phyloP scores from a whole-genome alignment of 2,329 filamentous ascomycete species.

The Colletotrichum sublineola region DNA sequence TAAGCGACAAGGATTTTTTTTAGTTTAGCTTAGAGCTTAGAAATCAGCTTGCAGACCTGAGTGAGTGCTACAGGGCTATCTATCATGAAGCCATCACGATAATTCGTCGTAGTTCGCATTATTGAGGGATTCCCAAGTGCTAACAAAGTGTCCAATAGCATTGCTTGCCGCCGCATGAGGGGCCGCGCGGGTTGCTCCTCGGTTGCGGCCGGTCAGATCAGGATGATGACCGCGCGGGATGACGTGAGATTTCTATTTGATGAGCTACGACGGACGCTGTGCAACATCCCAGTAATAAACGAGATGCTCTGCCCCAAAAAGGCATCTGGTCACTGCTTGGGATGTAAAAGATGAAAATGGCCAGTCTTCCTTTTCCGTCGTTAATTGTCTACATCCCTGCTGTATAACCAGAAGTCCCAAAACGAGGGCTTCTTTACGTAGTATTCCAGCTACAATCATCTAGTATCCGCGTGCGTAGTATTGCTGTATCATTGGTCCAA shows the following conservation, averaged over 20 bases:
- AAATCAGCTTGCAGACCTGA: background rate
- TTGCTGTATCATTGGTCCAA: slow-evolving; percentile 9
- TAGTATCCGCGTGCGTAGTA: slow-evolving; percentile 3
- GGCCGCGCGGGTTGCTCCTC: background rate
- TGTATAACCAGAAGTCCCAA: background rate
- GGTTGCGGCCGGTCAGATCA: background rate
- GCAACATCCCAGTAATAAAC: background rate
- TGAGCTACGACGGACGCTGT: background rate
- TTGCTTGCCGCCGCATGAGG: background rate
- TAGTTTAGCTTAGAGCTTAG: background rate
- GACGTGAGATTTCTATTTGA: background rate
- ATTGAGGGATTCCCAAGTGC: background rate
- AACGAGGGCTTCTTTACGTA: background rate
- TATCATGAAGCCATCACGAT: background rate
- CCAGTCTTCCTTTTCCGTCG: no score
- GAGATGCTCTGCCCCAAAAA: background rate
- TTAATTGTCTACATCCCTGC: background rate
- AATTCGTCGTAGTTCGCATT: background rate
- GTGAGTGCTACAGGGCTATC: no score
- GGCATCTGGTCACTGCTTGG: background rate
- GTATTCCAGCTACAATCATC: background rate
- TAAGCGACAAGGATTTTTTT: background rate
- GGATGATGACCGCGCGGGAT: background rate
- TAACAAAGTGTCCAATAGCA: background rate
- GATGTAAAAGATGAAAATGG: background rate